Evolutionary conservation across 306 rosid genomes (phyloP).

Genomic region (Fragaria ananassa): DNA sequence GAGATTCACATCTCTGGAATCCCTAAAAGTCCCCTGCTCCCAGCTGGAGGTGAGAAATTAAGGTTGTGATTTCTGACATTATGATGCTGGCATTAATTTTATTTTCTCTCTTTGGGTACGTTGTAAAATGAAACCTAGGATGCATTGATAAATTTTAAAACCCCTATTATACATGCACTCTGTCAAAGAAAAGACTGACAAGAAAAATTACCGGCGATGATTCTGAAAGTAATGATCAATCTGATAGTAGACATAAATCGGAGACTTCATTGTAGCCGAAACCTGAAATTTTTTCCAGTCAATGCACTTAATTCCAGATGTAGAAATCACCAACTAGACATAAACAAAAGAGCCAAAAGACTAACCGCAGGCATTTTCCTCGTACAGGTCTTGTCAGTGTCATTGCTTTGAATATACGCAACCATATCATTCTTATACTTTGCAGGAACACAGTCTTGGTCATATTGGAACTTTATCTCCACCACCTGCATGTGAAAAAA

Average conservation of each 20-base stretch:
- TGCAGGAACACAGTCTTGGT: constrained; percentile 51
- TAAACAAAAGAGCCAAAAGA: constrained; percentile 8
- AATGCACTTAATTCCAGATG: constrained; percentile 8
- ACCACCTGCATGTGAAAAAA: constrained; percentile 55
- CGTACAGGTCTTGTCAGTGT: constrained; percentile 55
- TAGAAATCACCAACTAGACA: not conserved
- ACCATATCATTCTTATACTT: constrained; percentile 22
- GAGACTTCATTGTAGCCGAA: constrained; percentile 61
- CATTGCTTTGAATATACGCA: constrained; percentile 45
- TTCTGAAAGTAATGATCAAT: constrained; percentile 79
- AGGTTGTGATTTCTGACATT: not conserved
- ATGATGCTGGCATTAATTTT: not conserved
- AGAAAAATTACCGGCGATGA: constrained; percentile 64
- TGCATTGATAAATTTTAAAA: not conserved
- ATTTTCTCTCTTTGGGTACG: not conserved
- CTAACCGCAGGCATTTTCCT: constrained; percentile 47
- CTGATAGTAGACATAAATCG: constrained; percentile 74
- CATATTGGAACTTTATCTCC: constrained; percentile 55
- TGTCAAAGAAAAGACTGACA: not conserved
- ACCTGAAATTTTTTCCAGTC: constrained; percentile 54
- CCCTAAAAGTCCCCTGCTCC: not conserved
- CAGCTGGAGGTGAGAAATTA: not conserved
- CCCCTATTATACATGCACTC: not conserved
- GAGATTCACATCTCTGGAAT: not conserved
- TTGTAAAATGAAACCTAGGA: not conserved